Percentiles rank a stretch among this genome's conserved stretches.
phyloP scores from a whole-genome alignment of 768 basidiomycete genomes.

The Kwoniella sp. region DNA sequence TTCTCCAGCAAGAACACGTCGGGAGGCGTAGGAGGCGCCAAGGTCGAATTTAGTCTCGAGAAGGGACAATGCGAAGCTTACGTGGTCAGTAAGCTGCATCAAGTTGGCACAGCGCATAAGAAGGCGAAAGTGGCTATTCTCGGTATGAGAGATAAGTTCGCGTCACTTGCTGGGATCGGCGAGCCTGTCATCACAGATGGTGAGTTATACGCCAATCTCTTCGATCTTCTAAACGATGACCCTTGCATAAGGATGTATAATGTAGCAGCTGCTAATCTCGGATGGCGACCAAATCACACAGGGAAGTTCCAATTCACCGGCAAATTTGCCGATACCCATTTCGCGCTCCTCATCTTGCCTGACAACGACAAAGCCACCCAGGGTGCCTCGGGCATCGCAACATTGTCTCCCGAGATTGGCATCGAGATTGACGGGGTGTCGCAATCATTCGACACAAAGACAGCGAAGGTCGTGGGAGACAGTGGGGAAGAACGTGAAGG shows the following conservation, averaged over 20 bases:
- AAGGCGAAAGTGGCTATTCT: constrained; percentile 26
- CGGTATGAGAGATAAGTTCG: constrained; percentile 39
- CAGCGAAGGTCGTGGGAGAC: background rate
- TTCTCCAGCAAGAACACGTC: background rate
- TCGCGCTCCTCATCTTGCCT: background rate
- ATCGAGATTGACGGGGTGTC: background rate
- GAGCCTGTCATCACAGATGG: background rate
- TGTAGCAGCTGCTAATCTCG: no score
- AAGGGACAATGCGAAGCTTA: constrained; percentile 26
- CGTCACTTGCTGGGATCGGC: constrained; percentile 24
- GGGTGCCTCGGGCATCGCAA: no score
- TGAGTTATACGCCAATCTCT: background rate
- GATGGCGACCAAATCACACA: no score
- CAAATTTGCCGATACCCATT: background rate
- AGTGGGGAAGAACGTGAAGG: background rate
- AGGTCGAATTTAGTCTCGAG: constrained; percentile 15
- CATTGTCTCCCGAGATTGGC: background rate
- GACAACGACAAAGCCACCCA: background rate
- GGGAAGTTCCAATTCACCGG: background rate
- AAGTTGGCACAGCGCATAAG: background rate
- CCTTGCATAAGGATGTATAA: no score
- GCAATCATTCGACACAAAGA: background rate
- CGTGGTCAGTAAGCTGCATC: constrained; percentile 25
- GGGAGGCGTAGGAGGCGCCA: background rate
- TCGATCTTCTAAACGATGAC: no score